phyloP scores from a whole-genome alignment of 2,329 filamentous ascomycete genomes.

The Parafenestella ontariensis region DNA sequence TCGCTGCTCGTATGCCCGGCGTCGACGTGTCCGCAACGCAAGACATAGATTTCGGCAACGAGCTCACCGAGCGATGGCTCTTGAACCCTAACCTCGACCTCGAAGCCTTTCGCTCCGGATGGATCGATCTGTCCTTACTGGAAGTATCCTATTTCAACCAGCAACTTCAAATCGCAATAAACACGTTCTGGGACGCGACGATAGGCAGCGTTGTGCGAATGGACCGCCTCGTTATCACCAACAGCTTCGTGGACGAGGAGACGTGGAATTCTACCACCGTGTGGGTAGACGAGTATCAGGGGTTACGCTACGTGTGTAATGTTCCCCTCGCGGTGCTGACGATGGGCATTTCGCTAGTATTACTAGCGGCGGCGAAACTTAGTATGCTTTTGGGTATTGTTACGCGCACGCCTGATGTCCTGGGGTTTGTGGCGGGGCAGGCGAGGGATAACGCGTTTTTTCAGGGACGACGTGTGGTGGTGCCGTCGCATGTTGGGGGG shows the following conservation, averaged over 20 bases:
- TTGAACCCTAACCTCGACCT: not conserved
- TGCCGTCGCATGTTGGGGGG: slow-evolving; percentile 1
- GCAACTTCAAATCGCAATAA: slow-evolving; percentile 12
- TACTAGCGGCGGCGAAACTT: not conserved
- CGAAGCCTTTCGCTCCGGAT: not conserved
- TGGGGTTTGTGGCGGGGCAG: slow-evolving; percentile 10
- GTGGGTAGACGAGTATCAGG: not conserved
- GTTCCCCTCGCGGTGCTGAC: slow-evolving; percentile 4
- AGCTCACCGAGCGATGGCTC: slow-evolving; percentile 2
- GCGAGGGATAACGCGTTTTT: slow-evolving; percentile 13
- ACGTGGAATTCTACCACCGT: not conserved
- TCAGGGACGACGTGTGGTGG: not conserved
- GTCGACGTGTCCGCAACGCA: not conserved
- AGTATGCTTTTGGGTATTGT: slow-evolving; percentile 7
- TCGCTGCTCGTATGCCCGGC: not conserved
- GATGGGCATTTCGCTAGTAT: slow-evolving; percentile 1
- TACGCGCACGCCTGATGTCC: slow-evolving; percentile 10
- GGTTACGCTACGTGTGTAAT: slow-evolving; percentile 3
- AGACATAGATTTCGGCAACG: not conserved
- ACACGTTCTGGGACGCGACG: slow-evolving; percentile 14
- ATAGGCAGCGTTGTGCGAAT: not conserved
- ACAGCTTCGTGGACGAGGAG: not conserved
- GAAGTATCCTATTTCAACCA: not conserved
- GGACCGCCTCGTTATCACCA: not conserved
- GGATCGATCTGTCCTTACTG: not conserved